Evolutionary conservation across 176 grass and related monocot species (phyloP).

Genomic region (Oryza coarctata): DNA sequence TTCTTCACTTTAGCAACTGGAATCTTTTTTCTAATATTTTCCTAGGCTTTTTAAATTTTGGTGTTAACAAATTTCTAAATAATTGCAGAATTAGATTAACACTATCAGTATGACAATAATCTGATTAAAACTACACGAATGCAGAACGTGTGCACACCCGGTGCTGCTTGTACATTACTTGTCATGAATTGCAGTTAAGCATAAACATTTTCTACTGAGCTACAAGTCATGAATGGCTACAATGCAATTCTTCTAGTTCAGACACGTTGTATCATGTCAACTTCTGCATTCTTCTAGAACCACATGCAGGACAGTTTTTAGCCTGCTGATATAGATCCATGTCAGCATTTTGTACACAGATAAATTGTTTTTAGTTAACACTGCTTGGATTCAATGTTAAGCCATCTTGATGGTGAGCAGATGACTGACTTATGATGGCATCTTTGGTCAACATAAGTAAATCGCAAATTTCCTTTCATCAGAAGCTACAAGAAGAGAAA

Average conservation of each 20-base stretch:
- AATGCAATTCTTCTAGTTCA: constrained; percentile 75
- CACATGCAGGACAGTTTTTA: constrained; percentile 27
- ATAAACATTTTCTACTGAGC: constrained; percentile 53
- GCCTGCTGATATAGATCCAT: background rate
- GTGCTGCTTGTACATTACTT: constrained; percentile 73
- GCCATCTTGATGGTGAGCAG: too few relatives aligned
- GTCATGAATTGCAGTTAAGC: constrained; percentile 52
- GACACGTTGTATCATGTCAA: constrained; percentile 61
- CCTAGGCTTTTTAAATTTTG: too few relatives aligned
- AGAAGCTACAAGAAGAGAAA: too few relatives aligned
- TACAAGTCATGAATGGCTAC: constrained; percentile 71
- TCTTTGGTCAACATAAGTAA: too few relatives aligned
- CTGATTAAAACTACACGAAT: background rate
- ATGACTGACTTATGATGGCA: too few relatives aligned
- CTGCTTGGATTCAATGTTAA: too few relatives aligned
- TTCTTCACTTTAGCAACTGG: too few relatives aligned
- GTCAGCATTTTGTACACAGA: background rate
- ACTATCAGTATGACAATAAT: constrained; percentile 10
- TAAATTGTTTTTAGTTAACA: background rate
- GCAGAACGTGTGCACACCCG: constrained; percentile 54
- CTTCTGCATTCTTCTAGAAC: constrained; percentile 55
- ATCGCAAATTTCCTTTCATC: too few relatives aligned
- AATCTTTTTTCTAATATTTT: too few relatives aligned
- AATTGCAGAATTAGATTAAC: constrained; percentile 32
- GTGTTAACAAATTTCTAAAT: too few relatives aligned